phyloP scores from a whole-genome alignment of 768 basidiomycete genomes.

The Macrolepiota fuliginosa region DNA sequence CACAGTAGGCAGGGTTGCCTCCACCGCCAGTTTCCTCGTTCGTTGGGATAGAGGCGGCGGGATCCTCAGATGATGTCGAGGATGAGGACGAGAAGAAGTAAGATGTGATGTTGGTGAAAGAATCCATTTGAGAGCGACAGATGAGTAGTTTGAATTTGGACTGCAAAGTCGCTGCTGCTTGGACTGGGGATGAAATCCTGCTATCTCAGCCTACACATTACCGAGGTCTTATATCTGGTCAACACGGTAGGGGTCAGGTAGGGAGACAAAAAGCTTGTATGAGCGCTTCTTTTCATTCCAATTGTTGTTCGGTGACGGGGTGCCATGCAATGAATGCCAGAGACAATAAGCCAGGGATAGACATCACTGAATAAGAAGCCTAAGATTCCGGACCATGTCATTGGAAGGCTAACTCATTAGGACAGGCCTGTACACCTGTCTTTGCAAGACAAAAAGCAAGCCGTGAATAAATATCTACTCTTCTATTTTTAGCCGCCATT shows the following conservation, averaged over 20 bases:
- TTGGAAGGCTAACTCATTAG: not conserved
- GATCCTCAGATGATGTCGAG: constrained; percentile 15
- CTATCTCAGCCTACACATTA: not conserved
- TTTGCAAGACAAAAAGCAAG: constrained; percentile 9
- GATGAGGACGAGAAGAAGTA: constrained; percentile 12
- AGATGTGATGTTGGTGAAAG: constrained; percentile 19
- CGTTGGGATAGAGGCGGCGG: constrained; percentile 14
- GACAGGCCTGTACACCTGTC: not conserved
- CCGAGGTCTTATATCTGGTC: not conserved
- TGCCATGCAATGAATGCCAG: not conserved
- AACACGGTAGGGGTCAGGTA: not conserved
- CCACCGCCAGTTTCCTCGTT: constrained; percentile 19
- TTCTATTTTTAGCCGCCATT: constrained; percentile 1
- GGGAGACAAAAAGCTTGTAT: constrained; percentile 1
- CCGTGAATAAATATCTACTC: not conserved
- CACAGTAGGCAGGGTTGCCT: constrained; percentile 19
- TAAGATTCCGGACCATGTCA: not conserved
- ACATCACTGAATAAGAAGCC: not conserved
- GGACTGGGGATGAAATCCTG: not conserved
- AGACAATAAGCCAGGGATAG: constrained; percentile 9
- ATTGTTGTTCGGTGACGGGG: constrained; percentile 1
- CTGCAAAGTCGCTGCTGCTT: not conserved
- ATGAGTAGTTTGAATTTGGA: not conserved
- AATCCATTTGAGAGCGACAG: constrained; percentile 20
- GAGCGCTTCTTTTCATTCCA: constrained; percentile 1